Percentiles rank a stretch among this genome's conserved stretches.
Conservation (phyloP, 108 stramenopile species). For the Skeletonema marinoi region DNA sequence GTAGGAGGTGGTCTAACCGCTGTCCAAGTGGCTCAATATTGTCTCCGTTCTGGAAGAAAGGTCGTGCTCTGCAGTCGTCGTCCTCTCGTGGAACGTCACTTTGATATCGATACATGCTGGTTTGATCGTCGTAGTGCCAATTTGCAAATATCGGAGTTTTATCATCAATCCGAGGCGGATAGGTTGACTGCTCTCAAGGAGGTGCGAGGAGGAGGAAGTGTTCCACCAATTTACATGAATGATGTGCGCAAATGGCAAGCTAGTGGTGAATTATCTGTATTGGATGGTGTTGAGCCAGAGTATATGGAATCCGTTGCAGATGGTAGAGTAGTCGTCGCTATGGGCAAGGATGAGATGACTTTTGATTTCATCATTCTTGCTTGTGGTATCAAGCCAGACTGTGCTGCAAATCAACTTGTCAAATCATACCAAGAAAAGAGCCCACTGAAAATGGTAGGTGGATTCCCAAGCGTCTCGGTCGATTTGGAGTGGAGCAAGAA, state of each 20-base stretch:
- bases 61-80: slow-evolving; percentile 58
- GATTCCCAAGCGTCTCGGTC: slow-evolving; percentile 58
- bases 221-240: slow-evolving; percentile 69
- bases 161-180: slow-evolving; percentile 44
- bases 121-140: slow-evolving; percentile 58
- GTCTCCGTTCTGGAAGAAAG: slow-evolving; percentile 3
- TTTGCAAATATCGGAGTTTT: slow-evolving; percentile 61
- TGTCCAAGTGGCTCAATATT: slow-evolving; percentile 61
- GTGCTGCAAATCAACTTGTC: slow-evolving; percentile 32
- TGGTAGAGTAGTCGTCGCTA: slow-evolving; percentile 12
- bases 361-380: slow-evolving; percentile 58
- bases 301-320: not conserved
- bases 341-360: slow-evolving; percentile 4
- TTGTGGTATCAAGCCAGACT: slow-evolving; percentile 63
- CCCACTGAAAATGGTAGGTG: slow-evolving; percentile 43
- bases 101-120: slow-evolving; percentile 69
- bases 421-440: slow-evolving; percentile 24
- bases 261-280: slow-evolving; percentile 23
- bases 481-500: slow-evolving; percentile 57
- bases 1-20: slow-evolving; percentile 80
- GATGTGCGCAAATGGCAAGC: slow-evolving; percentile 36
- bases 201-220: slow-evolving; percentile 65
- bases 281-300: slow-evolving; percentile 13
- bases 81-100: slow-evolving; percentile 58
- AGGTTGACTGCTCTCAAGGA: slow-evolving; percentile 35